Evolutionary conservation across 2,329 filamentous ascomycete species (phyloP).

Genomic region (Neobulgaria alba): DNA sequence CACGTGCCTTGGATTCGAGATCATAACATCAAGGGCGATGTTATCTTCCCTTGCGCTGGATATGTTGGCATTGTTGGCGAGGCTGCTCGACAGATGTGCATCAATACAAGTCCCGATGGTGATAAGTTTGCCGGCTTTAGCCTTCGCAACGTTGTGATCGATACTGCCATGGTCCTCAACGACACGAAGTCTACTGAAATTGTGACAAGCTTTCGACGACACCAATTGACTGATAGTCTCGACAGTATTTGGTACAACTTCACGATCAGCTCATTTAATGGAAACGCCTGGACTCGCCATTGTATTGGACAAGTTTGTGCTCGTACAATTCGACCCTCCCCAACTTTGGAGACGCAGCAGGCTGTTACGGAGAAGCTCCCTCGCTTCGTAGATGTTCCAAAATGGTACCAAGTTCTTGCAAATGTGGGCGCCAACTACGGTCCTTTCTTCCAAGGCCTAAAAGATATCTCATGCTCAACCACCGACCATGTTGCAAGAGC

Average conservation of each 20-base stretch:
- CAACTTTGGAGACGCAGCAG: background rate
- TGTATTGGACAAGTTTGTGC: constrained; percentile 3
- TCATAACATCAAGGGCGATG: constrained; percentile 41
- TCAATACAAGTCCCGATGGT: background rate
- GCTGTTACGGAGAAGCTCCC: background rate
- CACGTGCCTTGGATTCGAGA: constrained; percentile 45
- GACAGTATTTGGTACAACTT: constrained; percentile 12
- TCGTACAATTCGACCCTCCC: background rate
- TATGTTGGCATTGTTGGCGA: constrained; percentile 14
- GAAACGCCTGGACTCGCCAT: constrained; percentile 4
- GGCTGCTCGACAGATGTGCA: constrained; percentile 7
- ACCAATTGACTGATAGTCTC: constrained; percentile 15
- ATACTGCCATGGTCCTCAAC: constrained; percentile 14
- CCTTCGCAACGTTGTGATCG: background rate
- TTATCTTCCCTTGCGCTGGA: constrained; percentile 36
- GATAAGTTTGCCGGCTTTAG: background rate
- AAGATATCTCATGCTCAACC: constrained; percentile 3
- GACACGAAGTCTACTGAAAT: constrained; percentile 19
- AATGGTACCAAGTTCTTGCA: background rate
- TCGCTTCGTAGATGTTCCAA: background rate
- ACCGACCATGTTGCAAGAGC: background rate
- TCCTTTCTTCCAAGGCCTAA: constrained; percentile 17
- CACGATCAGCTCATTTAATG: constrained; percentile 4
- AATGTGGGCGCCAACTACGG: constrained; percentile 19
- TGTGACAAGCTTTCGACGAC: constrained; percentile 20